Conservation (phyloP, 2,329 filamentous ascomycete species). For the Pochonia chlamydosporia region DNA sequence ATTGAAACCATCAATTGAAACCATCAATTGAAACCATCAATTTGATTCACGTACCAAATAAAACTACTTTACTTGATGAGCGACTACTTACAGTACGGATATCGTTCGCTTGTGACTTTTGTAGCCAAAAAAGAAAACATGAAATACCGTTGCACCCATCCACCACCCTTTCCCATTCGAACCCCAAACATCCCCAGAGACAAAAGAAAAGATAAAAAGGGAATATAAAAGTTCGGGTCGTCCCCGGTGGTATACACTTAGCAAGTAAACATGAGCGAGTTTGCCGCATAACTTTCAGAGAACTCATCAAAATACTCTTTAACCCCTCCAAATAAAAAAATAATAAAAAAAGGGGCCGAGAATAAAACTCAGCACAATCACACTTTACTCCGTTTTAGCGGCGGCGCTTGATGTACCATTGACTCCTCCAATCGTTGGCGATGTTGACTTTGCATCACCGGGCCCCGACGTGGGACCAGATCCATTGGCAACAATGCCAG, state of each 20-base stretch:
- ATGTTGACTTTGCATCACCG: constrained; percentile 43
- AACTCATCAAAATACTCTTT: constrained; percentile 16
- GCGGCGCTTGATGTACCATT: constrained; percentile 30
- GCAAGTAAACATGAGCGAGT: constrained; percentile 10
- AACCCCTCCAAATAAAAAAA: neutral
- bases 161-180: neutral
- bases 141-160: constrained; percentile 4
- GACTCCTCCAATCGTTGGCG: constrained; percentile 20
- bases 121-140: constrained; percentile 23
- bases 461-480: constrained; percentile 42
- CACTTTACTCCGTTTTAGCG: constrained; percentile 39
- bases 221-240: neutral
- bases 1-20: no score
- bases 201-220: constrained; percentile 15
- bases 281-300: constrained; percentile 17
- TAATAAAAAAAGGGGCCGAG: neutral
- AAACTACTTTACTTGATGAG: neutral
- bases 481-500: constrained; percentile 33
- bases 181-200: constrained; percentile 1
- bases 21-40: constrained; percentile 1
- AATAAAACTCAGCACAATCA: no score
- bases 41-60: neutral
- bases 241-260: constrained; percentile 8
- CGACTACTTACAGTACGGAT: constrained; percentile 14
- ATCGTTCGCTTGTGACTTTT: constrained; percentile 20